Evolutionary conservation across 1,284 basidiomycete species (phyloP), one percentile per base, ranked within the genome.

Genomic region (Leccinum proliferum): DNA sequence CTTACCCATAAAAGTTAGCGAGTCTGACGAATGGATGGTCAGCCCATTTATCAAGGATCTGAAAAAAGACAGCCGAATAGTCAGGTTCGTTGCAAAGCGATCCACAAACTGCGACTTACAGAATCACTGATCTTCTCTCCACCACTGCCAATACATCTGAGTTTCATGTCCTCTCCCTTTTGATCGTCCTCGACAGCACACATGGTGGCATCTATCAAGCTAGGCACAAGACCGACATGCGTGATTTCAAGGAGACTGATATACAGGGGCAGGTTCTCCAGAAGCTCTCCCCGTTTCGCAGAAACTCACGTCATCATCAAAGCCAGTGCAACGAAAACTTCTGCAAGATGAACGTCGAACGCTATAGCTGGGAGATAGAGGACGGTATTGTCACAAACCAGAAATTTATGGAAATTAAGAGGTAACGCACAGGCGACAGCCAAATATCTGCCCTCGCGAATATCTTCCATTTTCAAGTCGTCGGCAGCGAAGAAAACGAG

Each of bases 131-230:
- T 21, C 21, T 21, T 21, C 21, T 21, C 21, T 21, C 21, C 21
- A 21, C 21, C 21, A 21, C 21, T 21, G 21, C 21, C 21, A 21
- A 21, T 21, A 21, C 21, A 21, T 21, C 21, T 21, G 21, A 21
- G 21, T 21, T 21, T 21, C 21, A 21, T 21, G 21, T 21, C 21
- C 21, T 21, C 21, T 21, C 21, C 21, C 21, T 21, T 21, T 21
- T 21, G 21, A 21, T 21, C 21, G 32, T 73, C 75, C 56, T 77
- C 72, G 14, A 76, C 69, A 12, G 76, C 73, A 59, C 76, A 76
- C 72, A 83, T 74, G 5, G 81, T 83, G 2, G 81, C 82, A 66
- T 84, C 83, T 59, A 83, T 81, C 61, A 83, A 71, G 68, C 82
- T 82, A 5, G 82, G 82, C 14, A 83, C 83, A 59, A 83, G 79